Evolutionary conservation across 1,284 basidiomycete genomes (phyloP).

Genomic region (Anthracocystis panici-leucophaei): DNA sequence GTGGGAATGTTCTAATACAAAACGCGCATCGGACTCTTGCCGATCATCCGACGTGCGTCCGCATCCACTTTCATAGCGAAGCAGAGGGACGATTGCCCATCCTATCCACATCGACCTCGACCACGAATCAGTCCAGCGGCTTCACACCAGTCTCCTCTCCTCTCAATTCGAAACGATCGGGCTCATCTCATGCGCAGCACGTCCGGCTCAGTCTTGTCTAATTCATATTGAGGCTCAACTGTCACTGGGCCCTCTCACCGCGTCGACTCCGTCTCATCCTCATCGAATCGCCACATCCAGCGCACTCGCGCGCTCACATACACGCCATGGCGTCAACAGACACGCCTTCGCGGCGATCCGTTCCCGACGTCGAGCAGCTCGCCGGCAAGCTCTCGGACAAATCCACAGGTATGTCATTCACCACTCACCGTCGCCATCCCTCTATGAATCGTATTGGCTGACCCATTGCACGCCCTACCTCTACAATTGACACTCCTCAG

Average conservation of each 20-base stretch:
- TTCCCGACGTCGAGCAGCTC: constrained; percentile 50
- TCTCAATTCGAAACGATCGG: background rate
- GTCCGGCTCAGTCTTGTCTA: background rate
- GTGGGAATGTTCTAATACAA: background rate
- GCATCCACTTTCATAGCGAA: background rate
- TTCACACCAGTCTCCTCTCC: too few species aligned
- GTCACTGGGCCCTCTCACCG: background rate
- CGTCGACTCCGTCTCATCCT: background rate
- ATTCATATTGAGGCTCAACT: background rate
- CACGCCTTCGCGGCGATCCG: constrained; percentile 37
- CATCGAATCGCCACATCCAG: background rate
- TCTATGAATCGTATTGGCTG: too few species aligned
- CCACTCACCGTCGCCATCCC: too few species aligned
- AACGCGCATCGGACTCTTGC: background rate
- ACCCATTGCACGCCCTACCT: too few species aligned
- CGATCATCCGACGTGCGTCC: background rate
- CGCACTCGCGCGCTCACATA: background rate
- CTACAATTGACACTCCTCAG: constrained; percentile 11
- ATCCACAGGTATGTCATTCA: constrained; percentile 1
- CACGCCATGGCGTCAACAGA: constrained; percentile 41
- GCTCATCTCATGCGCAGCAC: constrained; percentile 2
- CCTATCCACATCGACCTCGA: background rate
- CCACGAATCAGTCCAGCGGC: too few species aligned
- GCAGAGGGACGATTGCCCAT: background rate
- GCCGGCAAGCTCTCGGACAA: constrained; percentile 46